A percentile compares a stretch with the other conserved stretches of the same genome.
phyloP scores from a whole-genome alignment of 495 filamentous ascomycete species.

The Penicillium cosmopolitanum region DNA sequence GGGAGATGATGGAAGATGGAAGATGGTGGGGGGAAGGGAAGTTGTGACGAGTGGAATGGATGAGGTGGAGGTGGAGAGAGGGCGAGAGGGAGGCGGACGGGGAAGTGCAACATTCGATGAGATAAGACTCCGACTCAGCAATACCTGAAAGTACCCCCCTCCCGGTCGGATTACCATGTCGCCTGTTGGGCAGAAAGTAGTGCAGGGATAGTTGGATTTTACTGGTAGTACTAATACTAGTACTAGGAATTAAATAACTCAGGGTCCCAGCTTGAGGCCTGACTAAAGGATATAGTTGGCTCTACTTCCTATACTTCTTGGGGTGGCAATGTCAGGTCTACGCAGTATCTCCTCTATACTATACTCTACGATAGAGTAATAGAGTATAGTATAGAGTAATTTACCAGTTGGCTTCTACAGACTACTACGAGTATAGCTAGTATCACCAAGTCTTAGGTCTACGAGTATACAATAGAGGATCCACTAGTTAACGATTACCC shows the following conservation, averaged over 20 bases:
- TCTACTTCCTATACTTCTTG: too few species aligned
- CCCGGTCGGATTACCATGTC: conserved; percentile 14
- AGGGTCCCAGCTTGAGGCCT: too few species aligned
- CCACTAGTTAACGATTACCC: background rate
- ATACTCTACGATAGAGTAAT: too few species aligned
- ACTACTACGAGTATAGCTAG: background rate
- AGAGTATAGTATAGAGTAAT: too few species aligned
- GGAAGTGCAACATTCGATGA: conserved; percentile 40
- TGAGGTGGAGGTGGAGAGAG: conserved; percentile 35
- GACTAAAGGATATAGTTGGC: too few species aligned
- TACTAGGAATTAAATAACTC: background rate
- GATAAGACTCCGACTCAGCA: conserved; percentile 16
- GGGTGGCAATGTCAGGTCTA: too few species aligned
- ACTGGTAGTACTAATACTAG: background rate
- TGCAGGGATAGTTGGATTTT: too few species aligned
- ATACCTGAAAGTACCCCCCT: background rate
- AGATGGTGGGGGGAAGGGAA: conserved; percentile 18
- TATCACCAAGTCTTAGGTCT: background rate
- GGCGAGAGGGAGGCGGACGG: conserved; percentile 34
- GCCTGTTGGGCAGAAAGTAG: conserved; percentile 4
- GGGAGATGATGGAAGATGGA: conserved; percentile 10
- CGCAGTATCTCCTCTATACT: too few species aligned
- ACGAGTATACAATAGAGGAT: background rate
- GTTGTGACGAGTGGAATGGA: conserved; percentile 38
- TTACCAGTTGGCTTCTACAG: too few species aligned